Percentiles rank a stretch among this genome's conserved stretches.
phyloP scores from a whole-genome alignment of 352 stramenopile genomes.

The Achlya hypogyna region DNA sequence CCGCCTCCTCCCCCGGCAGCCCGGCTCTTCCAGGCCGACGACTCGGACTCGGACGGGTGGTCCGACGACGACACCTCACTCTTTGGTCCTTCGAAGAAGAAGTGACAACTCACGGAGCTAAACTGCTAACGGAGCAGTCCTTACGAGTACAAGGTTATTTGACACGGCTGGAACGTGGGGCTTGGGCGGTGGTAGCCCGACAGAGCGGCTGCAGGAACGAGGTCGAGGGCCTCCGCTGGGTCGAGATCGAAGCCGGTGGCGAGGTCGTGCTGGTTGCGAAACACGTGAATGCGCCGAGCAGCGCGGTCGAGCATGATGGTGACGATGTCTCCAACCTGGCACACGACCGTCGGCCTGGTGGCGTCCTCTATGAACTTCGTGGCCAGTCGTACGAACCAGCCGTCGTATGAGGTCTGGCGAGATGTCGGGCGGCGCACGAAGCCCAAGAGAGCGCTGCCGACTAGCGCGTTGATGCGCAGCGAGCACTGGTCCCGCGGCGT shows the following conservation, averaged over 20 bases:
- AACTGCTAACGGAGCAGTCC: too few relatives aligned
- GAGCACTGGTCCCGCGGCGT: neutral
- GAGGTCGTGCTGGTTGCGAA: neutral
- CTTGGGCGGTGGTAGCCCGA: neutral
- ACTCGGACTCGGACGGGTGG: conserved; percentile 18
- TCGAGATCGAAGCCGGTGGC: neutral
- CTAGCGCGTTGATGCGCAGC: neutral
- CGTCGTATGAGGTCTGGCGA: neutral
- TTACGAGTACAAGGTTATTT: neutral
- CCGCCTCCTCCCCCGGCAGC: conserved; percentile 2
- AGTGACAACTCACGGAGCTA: too few relatives aligned
- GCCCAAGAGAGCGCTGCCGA: neutral
- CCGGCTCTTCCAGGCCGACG: conserved; percentile 17
- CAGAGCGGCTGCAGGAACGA: neutral
- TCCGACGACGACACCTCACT: conserved; percentile 16
- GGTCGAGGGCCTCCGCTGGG: neutral
- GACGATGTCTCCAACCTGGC: neutral
- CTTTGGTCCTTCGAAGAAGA: conserved; percentile 17
- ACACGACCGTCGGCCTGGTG: too few relatives aligned
- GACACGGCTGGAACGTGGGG: neutral
- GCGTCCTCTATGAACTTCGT: neutral
- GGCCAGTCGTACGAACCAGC: neutral
- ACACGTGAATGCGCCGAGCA: neutral
- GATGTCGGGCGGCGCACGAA: neutral
- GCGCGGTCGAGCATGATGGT: neutral